Evolutionary conservation across 2,329 filamentous ascomycete species (phyloP).

Genomic region (Ophiostoma piceae): DNA sequence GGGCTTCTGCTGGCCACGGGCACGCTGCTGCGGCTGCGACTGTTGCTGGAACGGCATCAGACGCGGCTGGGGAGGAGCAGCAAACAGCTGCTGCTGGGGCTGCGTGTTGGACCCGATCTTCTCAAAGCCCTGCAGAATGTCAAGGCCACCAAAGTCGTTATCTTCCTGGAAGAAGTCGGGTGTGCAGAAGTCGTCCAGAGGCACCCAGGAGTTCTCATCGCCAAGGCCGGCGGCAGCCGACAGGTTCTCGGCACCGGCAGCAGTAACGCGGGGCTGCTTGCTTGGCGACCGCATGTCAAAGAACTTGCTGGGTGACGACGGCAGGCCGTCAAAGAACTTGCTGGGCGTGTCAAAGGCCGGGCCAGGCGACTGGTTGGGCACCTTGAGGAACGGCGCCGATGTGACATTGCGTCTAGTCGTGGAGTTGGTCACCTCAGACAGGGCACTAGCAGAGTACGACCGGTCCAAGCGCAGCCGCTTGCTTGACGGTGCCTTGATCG

Average conservation of each 20-base stretch:
- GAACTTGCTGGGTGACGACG: constrained; percentile 54
- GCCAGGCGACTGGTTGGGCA: constrained; percentile 38
- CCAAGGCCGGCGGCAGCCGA: constrained; percentile 31
- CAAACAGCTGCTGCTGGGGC: constrained; percentile 29
- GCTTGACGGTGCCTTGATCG: constrained; percentile 55
- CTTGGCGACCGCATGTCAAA: constrained; percentile 39
- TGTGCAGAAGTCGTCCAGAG: constrained; percentile 49
- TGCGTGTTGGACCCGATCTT: constrained; percentile 57
- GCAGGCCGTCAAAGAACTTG: constrained; percentile 51
- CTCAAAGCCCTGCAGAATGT: constrained; percentile 70
- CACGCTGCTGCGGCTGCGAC: constrained; percentile 29
- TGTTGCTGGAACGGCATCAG: constrained; percentile 33
- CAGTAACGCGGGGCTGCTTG: constrained; percentile 31
- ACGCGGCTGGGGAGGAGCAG: constrained; percentile 35
- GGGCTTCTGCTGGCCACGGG: constrained; percentile 33
- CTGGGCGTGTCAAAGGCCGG: constrained; percentile 50
- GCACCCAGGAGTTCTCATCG: constrained; percentile 41
- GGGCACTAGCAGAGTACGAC: constrained; percentile 56
- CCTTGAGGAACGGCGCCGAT: constrained; percentile 48
- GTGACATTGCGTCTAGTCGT: constrained; percentile 47
- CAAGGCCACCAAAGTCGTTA: constrained; percentile 56
- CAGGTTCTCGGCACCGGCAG: constrained; percentile 30
- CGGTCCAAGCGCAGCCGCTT: constrained; percentile 59
- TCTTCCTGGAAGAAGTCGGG: constrained; percentile 55
- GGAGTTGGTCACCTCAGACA: constrained; percentile 56